Evolutionary conservation across 164 flowering plant genomes (phyloP).

Genomic region (Stephania yunnanensis): DNA sequence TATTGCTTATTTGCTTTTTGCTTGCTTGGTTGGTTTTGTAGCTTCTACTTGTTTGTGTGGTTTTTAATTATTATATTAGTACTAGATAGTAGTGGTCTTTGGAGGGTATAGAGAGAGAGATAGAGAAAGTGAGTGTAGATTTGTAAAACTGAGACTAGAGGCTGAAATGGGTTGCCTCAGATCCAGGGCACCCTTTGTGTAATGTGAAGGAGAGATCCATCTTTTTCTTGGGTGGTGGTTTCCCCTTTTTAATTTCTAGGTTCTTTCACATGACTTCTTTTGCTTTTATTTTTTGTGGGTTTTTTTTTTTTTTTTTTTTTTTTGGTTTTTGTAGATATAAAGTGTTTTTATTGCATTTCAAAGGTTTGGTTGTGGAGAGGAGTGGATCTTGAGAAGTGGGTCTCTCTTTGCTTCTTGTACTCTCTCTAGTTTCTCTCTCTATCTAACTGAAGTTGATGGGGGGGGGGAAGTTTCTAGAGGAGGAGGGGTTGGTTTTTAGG

Average conservation of each 20-base stretch:
- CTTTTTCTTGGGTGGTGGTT: conserved; percentile 20
- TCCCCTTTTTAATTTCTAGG: conserved; percentile 12
- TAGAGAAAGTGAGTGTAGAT: not conserved
- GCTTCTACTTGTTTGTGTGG: not conserved
- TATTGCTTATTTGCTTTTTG: conserved; percentile 1
- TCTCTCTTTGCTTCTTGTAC: not conserved
- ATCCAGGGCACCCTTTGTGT: conserved; percentile 25
- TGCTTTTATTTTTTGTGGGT: conserved; percentile 15
- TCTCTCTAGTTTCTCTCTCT: not conserved
- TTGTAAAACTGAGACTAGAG: not conserved
- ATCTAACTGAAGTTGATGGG: conserved; percentile 5
- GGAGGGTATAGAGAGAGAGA: not conserved
- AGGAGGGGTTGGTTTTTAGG: conserved; percentile 1
- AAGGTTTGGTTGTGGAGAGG: conserved; percentile 9
- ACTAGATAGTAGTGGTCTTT: not conserved
- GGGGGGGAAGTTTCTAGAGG: conserved; percentile 13
- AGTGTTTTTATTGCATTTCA: conserved; percentile 1
- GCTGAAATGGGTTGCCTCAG: conserved; percentile 25
- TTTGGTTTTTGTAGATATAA: conserved; percentile 18
- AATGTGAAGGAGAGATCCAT: conserved; percentile 17
- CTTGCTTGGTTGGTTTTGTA: too few relatives aligned
- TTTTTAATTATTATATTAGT: not conserved
- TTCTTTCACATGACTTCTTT: conserved; percentile 23
- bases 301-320: conserved; percentile 11
- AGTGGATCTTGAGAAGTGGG: not conserved